Evolutionary conservation across 148 eudicot species (phyloP).

Genomic region (Rhododendron kiyosumense): DNA sequence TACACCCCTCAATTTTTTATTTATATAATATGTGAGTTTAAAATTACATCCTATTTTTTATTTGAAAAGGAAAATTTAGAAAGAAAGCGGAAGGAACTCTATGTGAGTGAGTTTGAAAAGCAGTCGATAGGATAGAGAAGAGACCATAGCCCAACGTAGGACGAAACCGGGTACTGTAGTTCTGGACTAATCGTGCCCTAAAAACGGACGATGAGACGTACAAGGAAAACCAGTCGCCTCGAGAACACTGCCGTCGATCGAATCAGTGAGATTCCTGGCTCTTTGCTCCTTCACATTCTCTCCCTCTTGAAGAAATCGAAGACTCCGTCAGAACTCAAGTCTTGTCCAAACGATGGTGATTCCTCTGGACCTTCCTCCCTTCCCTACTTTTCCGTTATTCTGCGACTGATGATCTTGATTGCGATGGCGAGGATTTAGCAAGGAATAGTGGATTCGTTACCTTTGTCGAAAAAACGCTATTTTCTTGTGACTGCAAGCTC

Average conservation of each 20-base stretch:
- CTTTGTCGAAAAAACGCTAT: not conserved
- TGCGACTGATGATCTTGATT: not conserved
- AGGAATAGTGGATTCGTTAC: not conserved
- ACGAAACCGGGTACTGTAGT: too few relatives aligned
- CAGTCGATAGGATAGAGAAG: too few relatives aligned
- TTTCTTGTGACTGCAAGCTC: not conserved
- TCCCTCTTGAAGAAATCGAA: not conserved
- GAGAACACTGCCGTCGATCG: not conserved
- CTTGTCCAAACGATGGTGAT: not conserved
- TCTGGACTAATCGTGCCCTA: too few relatives aligned
- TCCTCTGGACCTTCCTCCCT: not conserved
- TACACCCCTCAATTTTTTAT: too few relatives aligned
- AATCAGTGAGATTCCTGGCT: not conserved
- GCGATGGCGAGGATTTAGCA: not conserved
- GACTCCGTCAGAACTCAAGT: not conserved
- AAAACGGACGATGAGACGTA: too few relatives aligned
- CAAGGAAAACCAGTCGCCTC: not conserved
- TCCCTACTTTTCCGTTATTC: not conserved
- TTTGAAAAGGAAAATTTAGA: too few relatives aligned
- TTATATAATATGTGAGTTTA: too few relatives aligned
- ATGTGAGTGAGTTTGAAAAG: too few relatives aligned
- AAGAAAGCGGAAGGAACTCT: too few relatives aligned
- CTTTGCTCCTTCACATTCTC: not conserved
- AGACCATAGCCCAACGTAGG: too few relatives aligned
- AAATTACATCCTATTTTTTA: too few relatives aligned